phyloP scores from a whole-genome alignment of 192 early-diverging fungal genomes.

The Cladochytrium replicatum region DNA sequence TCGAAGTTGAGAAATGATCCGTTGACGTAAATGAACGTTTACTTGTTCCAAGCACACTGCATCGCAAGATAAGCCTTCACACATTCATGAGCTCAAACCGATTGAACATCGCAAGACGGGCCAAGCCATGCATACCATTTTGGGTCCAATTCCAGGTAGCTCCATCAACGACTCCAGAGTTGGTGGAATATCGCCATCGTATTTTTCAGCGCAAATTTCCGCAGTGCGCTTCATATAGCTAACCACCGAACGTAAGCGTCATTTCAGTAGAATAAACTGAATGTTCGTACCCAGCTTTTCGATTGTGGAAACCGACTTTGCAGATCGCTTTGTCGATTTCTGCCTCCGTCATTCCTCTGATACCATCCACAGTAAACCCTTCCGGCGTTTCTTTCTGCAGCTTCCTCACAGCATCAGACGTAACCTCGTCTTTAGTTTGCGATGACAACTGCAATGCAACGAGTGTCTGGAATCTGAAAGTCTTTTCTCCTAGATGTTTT shows the following conservation, averaged over 20 bases:
- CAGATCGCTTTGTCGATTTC: constrained; percentile 59
- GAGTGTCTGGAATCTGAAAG: constrained; percentile 72
- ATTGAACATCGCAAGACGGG: constrained; percentile 4
- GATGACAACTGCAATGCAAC: constrained; percentile 82
- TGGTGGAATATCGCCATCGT: constrained; percentile 72
- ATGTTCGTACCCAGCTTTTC: constrained; percentile 53
- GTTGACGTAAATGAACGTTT: too few species aligned
- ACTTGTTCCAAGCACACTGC: constrained; percentile 76
- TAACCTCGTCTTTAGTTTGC: constrained; percentile 86
- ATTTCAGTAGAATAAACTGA: not conserved
- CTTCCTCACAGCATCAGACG: constrained; percentile 62
- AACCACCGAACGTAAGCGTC: not conserved
- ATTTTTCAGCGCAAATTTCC: constrained; percentile 56
- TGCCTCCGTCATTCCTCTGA: constrained; percentile 52
- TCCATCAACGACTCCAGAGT: constrained; percentile 65
- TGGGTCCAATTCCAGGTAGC: constrained; percentile 88
- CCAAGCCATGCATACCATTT: too few species aligned
- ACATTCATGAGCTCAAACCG: constrained; percentile 26
- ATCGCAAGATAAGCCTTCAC: constrained; percentile 74
- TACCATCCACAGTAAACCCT: constrained; percentile 57
- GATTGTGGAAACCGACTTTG: constrained; percentile 83
- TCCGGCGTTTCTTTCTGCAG: constrained; percentile 52
- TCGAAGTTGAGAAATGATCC: too few species aligned
- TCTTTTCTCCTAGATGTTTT: constrained; percentile 32
- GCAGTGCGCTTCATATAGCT: constrained; percentile 74